Evolutionary conservation across 2,329 filamentous ascomycete genomes (phyloP).

Genomic region (Stachybotrys elegans): DNA sequence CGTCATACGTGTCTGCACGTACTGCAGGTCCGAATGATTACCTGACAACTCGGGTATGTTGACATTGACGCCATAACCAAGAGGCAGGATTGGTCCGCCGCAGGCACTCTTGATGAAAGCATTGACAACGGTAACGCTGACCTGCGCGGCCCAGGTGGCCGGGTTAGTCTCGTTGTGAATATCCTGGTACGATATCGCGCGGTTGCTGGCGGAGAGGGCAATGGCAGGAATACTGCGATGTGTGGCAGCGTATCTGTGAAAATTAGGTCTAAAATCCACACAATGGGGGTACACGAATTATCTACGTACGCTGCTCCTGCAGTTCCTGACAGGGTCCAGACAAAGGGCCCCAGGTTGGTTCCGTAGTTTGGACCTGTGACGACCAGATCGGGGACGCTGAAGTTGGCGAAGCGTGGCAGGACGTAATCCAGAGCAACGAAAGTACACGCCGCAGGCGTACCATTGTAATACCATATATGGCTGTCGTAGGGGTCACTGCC

Average conservation of each 20-base stretch:
- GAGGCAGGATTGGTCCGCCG: constrained; percentile 31
- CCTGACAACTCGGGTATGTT: constrained; percentile 42
- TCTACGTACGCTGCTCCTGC: constrained; percentile 38
- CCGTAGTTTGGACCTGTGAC: constrained; percentile 53
- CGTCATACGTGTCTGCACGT: constrained; percentile 42
- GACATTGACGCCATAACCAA: constrained; percentile 47
- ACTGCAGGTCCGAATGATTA: constrained; percentile 33
- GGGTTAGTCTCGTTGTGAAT: constrained; percentile 35
- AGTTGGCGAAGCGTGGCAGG: constrained; percentile 41
- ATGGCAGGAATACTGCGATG: constrained; percentile 45
- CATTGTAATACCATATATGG: constrained; percentile 58
- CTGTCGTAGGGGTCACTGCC: constrained; percentile 46
- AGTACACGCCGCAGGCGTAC: constrained; percentile 50
- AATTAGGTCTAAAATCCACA: too few relatives aligned
- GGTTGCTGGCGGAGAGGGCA: constrained; percentile 39
- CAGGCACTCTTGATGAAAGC: constrained; percentile 33
- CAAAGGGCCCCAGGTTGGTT: constrained; percentile 47
- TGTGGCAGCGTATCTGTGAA: constrained; percentile 39
- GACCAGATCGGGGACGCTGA: constrained; percentile 47
- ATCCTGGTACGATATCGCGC: constrained; percentile 33
- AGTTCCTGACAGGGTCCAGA: constrained; percentile 47
- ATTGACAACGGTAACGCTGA: constrained; percentile 38
- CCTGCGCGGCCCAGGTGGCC: constrained; percentile 34
- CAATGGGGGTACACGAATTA: too few relatives aligned
- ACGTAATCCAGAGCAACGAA: constrained; percentile 54